Base-by-base conservation (phyloP, 352 stramenopile species). In the Pythium rhizo-oryzae region DNA sequence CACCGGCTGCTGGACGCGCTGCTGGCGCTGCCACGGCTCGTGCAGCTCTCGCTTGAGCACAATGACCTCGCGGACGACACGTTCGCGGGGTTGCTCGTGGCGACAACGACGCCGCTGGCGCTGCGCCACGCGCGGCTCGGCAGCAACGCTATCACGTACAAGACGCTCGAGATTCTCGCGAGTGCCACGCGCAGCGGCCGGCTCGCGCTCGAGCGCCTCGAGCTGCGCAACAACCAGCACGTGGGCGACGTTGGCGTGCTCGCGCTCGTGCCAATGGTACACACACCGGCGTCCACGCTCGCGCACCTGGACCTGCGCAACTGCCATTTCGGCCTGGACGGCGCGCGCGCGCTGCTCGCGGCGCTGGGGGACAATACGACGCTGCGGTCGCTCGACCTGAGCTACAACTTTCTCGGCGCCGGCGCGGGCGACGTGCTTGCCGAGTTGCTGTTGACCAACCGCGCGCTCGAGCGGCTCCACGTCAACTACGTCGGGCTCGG, bases 11-110 rank as follows among this genome's bases (percentile, higher is more conserved):
- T 93, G 11, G 73, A 84, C 35, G 71, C 61, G 41, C 57, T 79
- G 35, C 69, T 91, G 35, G 55, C 54, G 25, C 69, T 69, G 25
- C 68, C 74, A 7, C 72, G 62, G 5, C 70, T 93, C 1, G 54
- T 80, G 39, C 65, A 63, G 0, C 70, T 95, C 12, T 91, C 83
- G 11, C 61, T 95, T 30, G 85, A 93, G 58, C 85, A 95, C 62
- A 93, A 92, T 41, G 84, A 93, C 30, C 70, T 95, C 12, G 80
- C 88, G 59, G 85, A 93, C 65, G 76, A 85, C 41, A 76, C 81
- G 23, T 91, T 95, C 39, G 23, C 28, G 12, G 54, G 47, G 0
- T 4, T 72, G 7, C 25, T 56, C 28, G 1, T 1, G 35, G 65
- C 23, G 58, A n/a, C 49, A 5, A 41, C 55, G 30, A 54, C 79